Evolutionary conservation across 257 asterid genomes (phyloP).

Genomic region (Solanum etuberosum): DNA sequence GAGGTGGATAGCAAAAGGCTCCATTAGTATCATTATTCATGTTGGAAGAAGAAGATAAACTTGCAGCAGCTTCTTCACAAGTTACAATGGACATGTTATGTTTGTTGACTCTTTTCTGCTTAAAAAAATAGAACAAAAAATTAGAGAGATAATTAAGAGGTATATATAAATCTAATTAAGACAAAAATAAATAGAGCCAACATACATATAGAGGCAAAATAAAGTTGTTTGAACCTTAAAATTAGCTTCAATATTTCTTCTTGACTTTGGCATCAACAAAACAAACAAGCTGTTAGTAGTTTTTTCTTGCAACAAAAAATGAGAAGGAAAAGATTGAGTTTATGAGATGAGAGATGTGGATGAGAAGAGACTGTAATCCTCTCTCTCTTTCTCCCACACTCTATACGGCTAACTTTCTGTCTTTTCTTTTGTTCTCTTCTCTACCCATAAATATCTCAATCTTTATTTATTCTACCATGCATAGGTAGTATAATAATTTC

Average conservation of each 20-base stretch:
- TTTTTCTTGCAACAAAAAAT: constrained; percentile 18
- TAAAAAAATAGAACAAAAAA: neutral
- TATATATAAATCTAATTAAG: constrained; percentile 25
- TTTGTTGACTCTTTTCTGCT: neutral
- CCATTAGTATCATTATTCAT: constrained; percentile 24
- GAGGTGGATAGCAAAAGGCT: constrained; percentile 17
- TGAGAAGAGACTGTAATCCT: constrained; percentile 33
- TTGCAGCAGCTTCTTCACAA: constrained; percentile 57
- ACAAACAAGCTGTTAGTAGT: neutral
- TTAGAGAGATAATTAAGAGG: neutral
- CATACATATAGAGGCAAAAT: neutral
- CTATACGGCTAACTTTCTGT: constrained; percentile 1
- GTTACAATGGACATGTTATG: constrained; percentile 73
- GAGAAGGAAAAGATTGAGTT: neutral
- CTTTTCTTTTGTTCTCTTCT: neutral
- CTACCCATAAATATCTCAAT: neutral
- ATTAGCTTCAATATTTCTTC: neutral
- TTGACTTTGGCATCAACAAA: neutral
- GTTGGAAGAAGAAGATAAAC: constrained; percentile 56
- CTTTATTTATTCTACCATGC: neutral
- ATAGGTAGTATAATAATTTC: too few relatives aligned
- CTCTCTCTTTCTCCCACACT: constrained; percentile 8
- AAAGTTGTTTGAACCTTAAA: neutral
- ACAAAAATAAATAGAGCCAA: constrained; percentile 28
- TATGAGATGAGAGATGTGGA: constrained; percentile 30